Evolutionary conservation across 1,139 yeast species (phyloP), one percentile per base, ranked within the genome.

Genomic region (Blastobotrys raffinosifermentans): DNA sequence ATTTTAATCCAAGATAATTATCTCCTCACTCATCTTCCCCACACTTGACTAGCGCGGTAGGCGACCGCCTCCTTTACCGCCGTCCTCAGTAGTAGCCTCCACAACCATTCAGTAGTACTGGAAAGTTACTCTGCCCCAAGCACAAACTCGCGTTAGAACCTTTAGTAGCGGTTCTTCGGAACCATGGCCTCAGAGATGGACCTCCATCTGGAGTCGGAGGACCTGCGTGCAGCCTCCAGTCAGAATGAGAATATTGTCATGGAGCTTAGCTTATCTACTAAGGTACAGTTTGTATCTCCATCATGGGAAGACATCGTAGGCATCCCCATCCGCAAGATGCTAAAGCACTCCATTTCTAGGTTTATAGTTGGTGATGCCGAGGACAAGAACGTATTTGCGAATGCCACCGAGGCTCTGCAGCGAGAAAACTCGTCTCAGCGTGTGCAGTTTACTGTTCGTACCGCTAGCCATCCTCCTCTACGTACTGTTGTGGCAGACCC

Each of bases 181-280:
- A 22, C 25, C 10, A 22, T 22, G 25, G 25, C 25, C 25, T 22
- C 25, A n/a, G 11, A 4, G 31, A 25, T 8, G 23, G 25, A 19
- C 21, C 41, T 41, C 18, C 45, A 39, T 29, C 37, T 37, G 20
- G 57, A 51, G 26, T 49, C 48, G 32, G 59, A 57, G 29, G 61
- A 56, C 35, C 43, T 57, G 19, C 48, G 53, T 9, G 43, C 50
- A 15, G 89, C 89, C 1, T 75, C 83, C 14, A 72, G 78, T 9
- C 72, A 74, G 45, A 81, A 80, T 48, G 86, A 86, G 4, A 80
- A 87, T n/a, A 75, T 80, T n/a, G 80, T 91, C 1, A 64, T 91
- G 65, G 98, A 91, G 58, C 63, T 91, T 41, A 91, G 82, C 52
- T 64, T 86, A 53, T 80, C 80, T 50, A 87, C 96, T 14, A 74